Conservation (phyloP, 768 basidiomycete species). For the Coprinopsis cinerea region DNA sequence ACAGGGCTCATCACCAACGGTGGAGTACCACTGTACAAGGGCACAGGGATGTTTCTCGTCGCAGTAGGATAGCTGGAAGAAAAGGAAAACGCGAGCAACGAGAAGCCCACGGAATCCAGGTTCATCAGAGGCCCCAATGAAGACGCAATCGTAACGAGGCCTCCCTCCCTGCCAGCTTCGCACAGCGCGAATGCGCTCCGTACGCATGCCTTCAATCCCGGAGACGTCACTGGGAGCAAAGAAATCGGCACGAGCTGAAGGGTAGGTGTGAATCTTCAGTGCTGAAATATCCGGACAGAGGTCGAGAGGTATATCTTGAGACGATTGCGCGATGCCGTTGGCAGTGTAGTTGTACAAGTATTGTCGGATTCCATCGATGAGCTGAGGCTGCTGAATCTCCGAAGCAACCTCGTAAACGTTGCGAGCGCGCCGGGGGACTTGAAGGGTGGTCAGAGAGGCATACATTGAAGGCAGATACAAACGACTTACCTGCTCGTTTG, state of each 20-base stretch:
- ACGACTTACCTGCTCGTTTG: background rate
- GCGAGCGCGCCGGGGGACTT: no score
- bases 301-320: background rate
- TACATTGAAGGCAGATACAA: background rate
- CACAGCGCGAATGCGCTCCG: background rate
- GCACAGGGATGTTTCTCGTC: background rate
- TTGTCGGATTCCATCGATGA: background rate
- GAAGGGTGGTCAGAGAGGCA: background rate
- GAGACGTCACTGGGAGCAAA: constrained; percentile 1
- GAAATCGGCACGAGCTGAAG: background rate
- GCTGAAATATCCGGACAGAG: background rate
- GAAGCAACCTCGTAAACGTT: no score
- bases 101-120: background rate
- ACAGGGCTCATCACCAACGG: constrained; percentile 16
- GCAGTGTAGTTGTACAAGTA: background rate
- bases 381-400: no score
- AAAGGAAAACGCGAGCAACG: constrained; percentile 1
- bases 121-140: background rate
- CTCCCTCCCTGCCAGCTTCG: background rate
- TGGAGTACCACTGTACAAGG: constrained; percentile 5
- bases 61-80: background rate
- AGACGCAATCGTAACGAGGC: background rate
- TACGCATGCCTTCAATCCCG: constrained; percentile 1
- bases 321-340: background rate
- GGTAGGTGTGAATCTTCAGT: background rate